Conservation (phyloP, 2,329 filamentous ascomycete species). For the Zymoseptoria pseudotritici region DNA sequence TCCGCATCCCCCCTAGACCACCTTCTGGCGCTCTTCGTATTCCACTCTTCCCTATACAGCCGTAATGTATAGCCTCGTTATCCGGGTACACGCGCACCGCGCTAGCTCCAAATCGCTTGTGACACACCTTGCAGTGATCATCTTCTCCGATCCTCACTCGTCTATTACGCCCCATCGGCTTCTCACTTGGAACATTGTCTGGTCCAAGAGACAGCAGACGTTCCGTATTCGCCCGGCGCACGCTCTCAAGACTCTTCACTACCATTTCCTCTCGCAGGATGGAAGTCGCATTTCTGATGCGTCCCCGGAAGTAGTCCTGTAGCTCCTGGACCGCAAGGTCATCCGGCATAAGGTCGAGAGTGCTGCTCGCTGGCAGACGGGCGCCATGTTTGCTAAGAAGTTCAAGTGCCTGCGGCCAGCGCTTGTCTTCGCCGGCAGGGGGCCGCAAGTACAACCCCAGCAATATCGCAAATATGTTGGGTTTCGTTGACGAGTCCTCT, state of each 20-base stretch:
- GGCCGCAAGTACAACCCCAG: conserved; percentile 84
- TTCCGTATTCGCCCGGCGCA: conserved; percentile 71
- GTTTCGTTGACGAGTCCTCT: conserved; percentile 45
- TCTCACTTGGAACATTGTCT: conserved; percentile 54
- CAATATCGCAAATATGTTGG: conserved; percentile 86
- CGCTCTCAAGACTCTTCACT: conserved; percentile 66
- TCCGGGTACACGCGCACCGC: conserved; percentile 86
- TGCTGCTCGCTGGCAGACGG: conserved; percentile 78
- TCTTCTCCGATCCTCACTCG: conserved; percentile 82
- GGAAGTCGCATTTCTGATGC: conserved; percentile 79
- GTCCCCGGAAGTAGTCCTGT: conserved; percentile 83
- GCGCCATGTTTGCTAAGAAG: conserved; percentile 90
- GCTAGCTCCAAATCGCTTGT: conserved; percentile 84
- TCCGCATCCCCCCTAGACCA: conserved; percentile 6
- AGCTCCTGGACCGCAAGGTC: conserved; percentile 70
- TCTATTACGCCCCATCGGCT: conserved; percentile 46
- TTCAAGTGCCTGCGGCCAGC: conserved; percentile 68
- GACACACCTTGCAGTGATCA: conserved; percentile 81
- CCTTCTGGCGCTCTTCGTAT: conserved; percentile 8
- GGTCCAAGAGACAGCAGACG: conserved; percentile 67
- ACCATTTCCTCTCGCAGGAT: conserved; percentile 74
- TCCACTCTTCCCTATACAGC: conserved; percentile 33
- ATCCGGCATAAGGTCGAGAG: conserved; percentile 76
- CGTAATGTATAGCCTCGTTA: conserved; percentile 43
- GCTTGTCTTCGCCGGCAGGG: conserved; percentile 57